Evolutionary conservation across 495 filamentous ascomycete species (phyloP), one percentile per base, ranked within the genome.

Genomic region (Aspergillus biplanus): DNA sequence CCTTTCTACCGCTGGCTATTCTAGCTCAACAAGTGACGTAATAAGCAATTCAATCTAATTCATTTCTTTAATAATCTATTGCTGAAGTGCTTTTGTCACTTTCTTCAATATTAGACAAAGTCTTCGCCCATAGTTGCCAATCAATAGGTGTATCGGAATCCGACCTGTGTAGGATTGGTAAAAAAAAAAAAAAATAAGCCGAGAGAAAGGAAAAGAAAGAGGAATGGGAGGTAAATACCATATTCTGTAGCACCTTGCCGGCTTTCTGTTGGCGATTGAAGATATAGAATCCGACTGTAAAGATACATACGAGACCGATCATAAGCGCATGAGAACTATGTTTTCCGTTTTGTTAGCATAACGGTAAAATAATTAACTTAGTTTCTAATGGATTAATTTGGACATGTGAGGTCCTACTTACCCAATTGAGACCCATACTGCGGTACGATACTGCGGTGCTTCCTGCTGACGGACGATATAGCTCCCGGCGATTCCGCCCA

Each of bases 401-500:
- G 21, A 27, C 21, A 27, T 27, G 21, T 27, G 9, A 42, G 15
- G 42, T 32, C 27, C 1, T 31, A 69, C 72, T 71, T 44, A 89
- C 75, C 86, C 87, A 52, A 92, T 88, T 1, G 86, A 89, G 12
- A 90, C 82, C 86, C 87, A 91, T 4, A 92, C 82, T 2, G 89
- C 89, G 0, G 89, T 92, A 33, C 80, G 69, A 69, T 92, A 92
- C 64, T 76, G 69, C 8, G 90, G 90, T 3, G 89, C 89, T 65
- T 93, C 89, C 7, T 80, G 71, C 56, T 84, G 81, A 9, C 86
- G 75, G 1, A 92, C 88, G 59, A 92, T 92, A 71, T 85, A 93
- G 67, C 86, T 89, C 3, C 90, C 90, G 1, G 89, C 89, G 59
- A 93, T 89, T 3, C 89, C 89, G 15, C 90, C 90, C 4, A 90